Evolutionary conservation across 306 rosid genomes (phyloP).

Genomic region (Dryas alaskensis): DNA sequence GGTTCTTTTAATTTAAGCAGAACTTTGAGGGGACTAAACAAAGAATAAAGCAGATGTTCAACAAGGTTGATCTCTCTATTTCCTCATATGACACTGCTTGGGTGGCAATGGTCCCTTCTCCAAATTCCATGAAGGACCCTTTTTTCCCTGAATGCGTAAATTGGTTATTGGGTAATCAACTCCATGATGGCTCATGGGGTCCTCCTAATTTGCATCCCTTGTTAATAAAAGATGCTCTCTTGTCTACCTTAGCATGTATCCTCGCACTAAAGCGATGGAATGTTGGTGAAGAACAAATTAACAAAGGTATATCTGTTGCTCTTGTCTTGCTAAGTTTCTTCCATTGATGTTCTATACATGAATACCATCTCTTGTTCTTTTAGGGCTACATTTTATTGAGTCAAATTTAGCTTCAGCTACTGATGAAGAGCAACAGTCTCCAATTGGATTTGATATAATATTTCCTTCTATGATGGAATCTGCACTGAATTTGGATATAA

Average conservation of each 20-base stretch:
- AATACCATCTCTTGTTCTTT: constrained; percentile 25
- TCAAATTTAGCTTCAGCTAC: constrained; percentile 57
- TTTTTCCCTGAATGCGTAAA: constrained; percentile 69
- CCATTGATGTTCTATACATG: constrained; percentile 11
- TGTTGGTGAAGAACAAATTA: constrained; percentile 59
- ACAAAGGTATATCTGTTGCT: constrained; percentile 42
- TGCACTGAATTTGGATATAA: constrained; percentile 55
- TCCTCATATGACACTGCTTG: constrained; percentile 91
- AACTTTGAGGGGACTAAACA: constrained; percentile 52
- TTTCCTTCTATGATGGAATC: constrained; percentile 62
- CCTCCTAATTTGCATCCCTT: constrained; percentile 41
- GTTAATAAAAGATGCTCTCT: constrained; percentile 60
- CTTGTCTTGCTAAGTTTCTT: constrained; percentile 6
- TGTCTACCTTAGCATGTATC: constrained; percentile 66
- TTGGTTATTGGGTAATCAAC: constrained; percentile 78
- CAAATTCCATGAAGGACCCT: constrained; percentile 45
- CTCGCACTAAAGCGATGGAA: constrained; percentile 72
- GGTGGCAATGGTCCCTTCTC: constrained; percentile 87
- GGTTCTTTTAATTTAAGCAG: constrained; percentile 30
- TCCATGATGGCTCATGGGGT: constrained; percentile 80
- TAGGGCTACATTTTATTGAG: constrained; percentile 70
- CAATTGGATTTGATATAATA: constrained; percentile 67
- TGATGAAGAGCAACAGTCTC: constrained; percentile 61
- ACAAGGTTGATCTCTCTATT: constrained; percentile 64
- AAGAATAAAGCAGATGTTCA: constrained; percentile 55